Evolutionary conservation across 331 rosid genomes (phyloP).

Genomic region (Malus hybrid): DNA sequence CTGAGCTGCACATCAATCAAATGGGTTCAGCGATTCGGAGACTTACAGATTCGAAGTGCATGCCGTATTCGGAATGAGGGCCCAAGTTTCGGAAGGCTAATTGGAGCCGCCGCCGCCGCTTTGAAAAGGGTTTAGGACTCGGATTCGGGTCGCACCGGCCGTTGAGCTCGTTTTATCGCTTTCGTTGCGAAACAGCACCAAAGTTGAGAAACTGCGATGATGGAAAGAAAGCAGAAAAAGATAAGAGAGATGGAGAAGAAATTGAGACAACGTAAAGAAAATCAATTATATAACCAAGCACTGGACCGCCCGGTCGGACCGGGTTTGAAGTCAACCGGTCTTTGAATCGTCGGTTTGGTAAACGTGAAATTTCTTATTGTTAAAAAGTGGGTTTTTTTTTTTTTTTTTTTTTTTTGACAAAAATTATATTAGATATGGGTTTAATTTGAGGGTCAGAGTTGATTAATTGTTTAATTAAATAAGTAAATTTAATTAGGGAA

Average conservation of each 20-base stretch:
- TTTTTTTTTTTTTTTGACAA: too few relatives aligned
- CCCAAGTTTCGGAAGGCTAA: constrained; percentile 20
- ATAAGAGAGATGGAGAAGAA: constrained; percentile 37
- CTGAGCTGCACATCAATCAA: constrained; percentile 32
- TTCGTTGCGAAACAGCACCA: constrained; percentile 13
- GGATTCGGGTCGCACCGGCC: constrained; percentile 39
- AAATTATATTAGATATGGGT: too few relatives aligned
- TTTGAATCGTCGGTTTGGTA: neutral
- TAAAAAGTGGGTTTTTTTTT: neutral
- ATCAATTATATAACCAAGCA: constrained; percentile 9
- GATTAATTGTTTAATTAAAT: too few relatives aligned
- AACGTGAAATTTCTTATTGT: neutral
- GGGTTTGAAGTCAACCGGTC: neutral
- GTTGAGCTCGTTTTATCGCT: constrained; percentile 21
- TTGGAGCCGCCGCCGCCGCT: constrained; percentile 35
- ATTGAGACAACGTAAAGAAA: constrained; percentile 7
- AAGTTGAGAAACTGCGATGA: constrained; percentile 11
- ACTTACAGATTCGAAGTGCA: constrained; percentile 53
- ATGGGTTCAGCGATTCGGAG: constrained; percentile 21
- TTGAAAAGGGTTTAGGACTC: constrained; percentile 6
- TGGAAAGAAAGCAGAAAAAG: constrained; percentile 27
- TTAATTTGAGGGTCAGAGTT: too few relatives aligned
- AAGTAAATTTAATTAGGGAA: too few relatives aligned
- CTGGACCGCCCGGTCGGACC: neutral
- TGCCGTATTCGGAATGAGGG: constrained; percentile 18